Conservation (phyloP, 2,329 filamentous ascomycete species). For the Diaporthe sp. region DNA sequence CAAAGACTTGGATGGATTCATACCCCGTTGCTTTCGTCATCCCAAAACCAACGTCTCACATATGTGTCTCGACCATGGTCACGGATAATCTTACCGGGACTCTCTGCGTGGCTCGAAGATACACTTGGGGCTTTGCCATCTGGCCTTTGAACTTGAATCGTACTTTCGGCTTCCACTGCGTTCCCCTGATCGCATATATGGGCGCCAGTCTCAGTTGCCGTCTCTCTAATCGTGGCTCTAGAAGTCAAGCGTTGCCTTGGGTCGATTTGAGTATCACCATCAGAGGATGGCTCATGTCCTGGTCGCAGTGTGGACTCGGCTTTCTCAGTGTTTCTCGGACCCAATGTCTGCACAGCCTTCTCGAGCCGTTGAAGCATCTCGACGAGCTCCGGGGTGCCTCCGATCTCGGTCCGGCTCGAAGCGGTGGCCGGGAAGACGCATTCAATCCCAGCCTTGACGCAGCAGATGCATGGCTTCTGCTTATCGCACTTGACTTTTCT, state of each 20-base stretch:
- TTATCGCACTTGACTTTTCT: slow-evolving; percentile 2
- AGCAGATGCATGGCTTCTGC: slow-evolving; percentile 1
- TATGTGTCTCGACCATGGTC: neutral
- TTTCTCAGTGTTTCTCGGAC: neutral
- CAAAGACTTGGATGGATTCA: neutral
- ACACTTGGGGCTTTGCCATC: neutral
- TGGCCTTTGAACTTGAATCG: neutral
- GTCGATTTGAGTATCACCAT: neutral
- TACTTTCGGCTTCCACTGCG: neutral
- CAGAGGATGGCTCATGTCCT: too few species aligned
- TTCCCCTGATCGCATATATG: neutral
- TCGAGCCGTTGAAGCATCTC: neutral
- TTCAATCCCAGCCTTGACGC: neutral
- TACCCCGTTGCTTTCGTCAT: neutral
- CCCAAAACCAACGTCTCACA: slow-evolving; percentile 3
- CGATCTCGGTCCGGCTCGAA: neutral
- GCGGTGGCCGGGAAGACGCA: neutral
- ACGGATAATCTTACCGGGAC: neutral
- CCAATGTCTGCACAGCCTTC: slow-evolving; percentile 6
- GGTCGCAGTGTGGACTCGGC: neutral
- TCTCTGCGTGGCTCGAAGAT: neutral
- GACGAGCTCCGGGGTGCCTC: neutral
- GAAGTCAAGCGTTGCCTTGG: neutral
- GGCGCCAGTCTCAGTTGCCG: neutral
- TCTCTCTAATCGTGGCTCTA: too few species aligned